A percentile compares a stretch with the other conserved stretches of the same genome.
Evolutionary conservation across 352 stramenopile species (phyloP).

Genomic region (Phytophthora colocasiae): DNA sequence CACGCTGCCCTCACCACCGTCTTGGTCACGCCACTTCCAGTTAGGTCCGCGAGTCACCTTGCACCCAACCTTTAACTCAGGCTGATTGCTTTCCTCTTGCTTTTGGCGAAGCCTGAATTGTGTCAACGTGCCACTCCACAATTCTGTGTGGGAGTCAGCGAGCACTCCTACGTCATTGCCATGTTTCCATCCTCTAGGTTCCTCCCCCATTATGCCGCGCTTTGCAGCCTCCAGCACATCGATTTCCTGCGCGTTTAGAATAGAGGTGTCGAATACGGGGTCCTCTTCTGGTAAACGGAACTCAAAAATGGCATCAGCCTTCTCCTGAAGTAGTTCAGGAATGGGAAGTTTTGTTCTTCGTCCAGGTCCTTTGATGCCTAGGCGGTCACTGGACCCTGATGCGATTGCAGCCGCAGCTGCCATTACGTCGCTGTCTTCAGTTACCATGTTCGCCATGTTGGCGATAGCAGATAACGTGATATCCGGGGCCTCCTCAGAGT

Average conservation of each 20-base stretch:
- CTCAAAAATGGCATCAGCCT: slow-evolving; percentile 56
- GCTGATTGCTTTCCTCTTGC: slow-evolving; percentile 52
- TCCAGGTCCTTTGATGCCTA: slow-evolving; percentile 53
- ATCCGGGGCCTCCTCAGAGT: slow-evolving; percentile 76
- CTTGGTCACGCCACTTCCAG: slow-evolving; percentile 92
- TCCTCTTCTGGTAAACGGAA: slow-evolving; percentile 76
- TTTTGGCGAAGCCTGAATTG: slow-evolving; percentile 70
- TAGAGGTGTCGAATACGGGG: slow-evolving; percentile 60
- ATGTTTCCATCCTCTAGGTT: slow-evolving; percentile 64
- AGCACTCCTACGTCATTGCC: slow-evolving; percentile 81
- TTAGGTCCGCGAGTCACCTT: slow-evolving; percentile 91
- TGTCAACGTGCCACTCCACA: slow-evolving; percentile 82
- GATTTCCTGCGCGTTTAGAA: slow-evolving; percentile 64
- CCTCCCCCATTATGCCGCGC: slow-evolving; percentile 74
- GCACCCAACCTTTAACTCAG: slow-evolving; percentile 79
- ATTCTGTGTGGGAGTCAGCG: slow-evolving; percentile 65
- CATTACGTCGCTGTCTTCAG: slow-evolving; percentile 80
- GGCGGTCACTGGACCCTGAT: slow-evolving; percentile 41
- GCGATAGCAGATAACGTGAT: slow-evolving; percentile 85
- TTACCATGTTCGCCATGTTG: slow-evolving; percentile 92
- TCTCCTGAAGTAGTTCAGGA: slow-evolving; percentile 38
- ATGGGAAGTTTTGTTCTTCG: slow-evolving; percentile 37
- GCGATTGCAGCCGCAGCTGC: slow-evolving; percentile 57
- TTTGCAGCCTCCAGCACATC: slow-evolving; percentile 67
- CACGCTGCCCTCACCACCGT: slow-evolving; percentile 85